Conservation (phyloP, 2,329 filamentous ascomycete species). For the Phaeosphaeria sp. region DNA sequence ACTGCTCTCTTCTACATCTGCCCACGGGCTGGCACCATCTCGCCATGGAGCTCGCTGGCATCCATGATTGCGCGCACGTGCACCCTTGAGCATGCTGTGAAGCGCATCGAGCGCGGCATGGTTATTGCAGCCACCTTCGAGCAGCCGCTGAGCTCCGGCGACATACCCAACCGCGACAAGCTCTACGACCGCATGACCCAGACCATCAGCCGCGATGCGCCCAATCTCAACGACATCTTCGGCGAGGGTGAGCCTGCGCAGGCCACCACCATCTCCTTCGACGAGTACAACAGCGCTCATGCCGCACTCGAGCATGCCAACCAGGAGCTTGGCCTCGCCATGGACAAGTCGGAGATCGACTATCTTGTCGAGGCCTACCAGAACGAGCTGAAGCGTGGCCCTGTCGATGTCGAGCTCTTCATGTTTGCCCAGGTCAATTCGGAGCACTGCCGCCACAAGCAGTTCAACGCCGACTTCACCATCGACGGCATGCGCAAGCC, state of each 20-base stretch:
- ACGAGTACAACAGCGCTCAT: conserved; percentile 68
- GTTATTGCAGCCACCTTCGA: conserved; percentile 72
- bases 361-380: conserved; percentile 89
- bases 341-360: conserved; percentile 88
- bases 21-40: conserved; percentile 81
- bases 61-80: conserved; percentile 94
- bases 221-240: conserved; percentile 79
- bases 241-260: conserved; percentile 69
- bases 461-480: conserved; percentile 96
- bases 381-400: conserved; percentile 67
- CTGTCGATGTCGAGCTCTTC: conserved; percentile 93
- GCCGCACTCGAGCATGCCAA: conserved; percentile 83
- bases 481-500: conserved; percentile 85
- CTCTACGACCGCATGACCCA: conserved; percentile 98
- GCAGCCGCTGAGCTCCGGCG: conserved; percentile 55
- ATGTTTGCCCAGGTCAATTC: conserved; percentile 99
- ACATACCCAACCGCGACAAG: conserved; percentile 69
- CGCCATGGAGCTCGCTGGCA: conserved; percentile 96
- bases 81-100: conserved; percentile 72
- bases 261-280: conserved; percentile 76
- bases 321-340: conserved; percentile 78
- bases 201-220: conserved; percentile 70
- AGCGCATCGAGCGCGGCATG: conserved; percentile 86
- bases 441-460: conserved; percentile 87
- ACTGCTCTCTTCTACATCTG: conserved; percentile 72